Conservation (phyloP, 1,139 yeast species). For the Sugiyamaella neomexicana region DNA sequence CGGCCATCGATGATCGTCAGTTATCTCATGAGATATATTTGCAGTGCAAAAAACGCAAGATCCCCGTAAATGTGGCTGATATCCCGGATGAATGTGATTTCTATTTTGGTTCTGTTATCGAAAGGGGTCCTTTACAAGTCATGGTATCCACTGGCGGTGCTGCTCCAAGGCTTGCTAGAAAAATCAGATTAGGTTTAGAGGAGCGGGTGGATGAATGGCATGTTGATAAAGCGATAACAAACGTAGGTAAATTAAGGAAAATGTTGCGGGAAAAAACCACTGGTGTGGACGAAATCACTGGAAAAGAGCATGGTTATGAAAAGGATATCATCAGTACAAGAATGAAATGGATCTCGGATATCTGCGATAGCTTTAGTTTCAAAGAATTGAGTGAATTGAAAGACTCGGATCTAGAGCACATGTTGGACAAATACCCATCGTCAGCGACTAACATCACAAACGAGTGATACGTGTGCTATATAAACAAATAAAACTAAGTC, state of each 20-base stretch:
- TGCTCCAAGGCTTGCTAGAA: conserved; percentile 71
- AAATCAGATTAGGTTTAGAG: conserved; percentile 62
- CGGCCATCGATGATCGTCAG: conserved; percentile 73
- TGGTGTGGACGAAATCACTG: conserved; percentile 16
- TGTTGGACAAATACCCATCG: conserved; percentile 34
- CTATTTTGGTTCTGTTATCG: conserved; percentile 78
- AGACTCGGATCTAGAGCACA: conserved; percentile 31
- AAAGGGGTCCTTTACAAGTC: conserved; percentile 74
- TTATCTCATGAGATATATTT: conserved; percentile 60
- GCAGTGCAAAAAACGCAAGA: conserved; percentile 50
- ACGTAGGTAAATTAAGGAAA: conserved; percentile 59
- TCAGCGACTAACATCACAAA: not conserved
- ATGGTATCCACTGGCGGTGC: conserved; percentile 85
- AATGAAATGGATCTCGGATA: conserved; percentile 69
- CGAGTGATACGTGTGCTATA: not conserved
- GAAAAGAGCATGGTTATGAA: conserved; percentile 48
- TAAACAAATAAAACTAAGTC: not conserved
- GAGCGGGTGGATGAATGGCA: conserved; percentile 38
- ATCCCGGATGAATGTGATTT: conserved; percentile 82
- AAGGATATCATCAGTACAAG: conserved; percentile 56
- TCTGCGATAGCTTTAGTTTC: conserved; percentile 62
- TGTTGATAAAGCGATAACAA: conserved; percentile 56
- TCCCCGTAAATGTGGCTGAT: conserved; percentile 83
- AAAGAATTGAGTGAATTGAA: conserved; percentile 55
- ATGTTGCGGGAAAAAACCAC: conserved; percentile 47